Evolutionary conservation across 306 rosid species (phyloP).

Genomic region (Prunus campanulata): DNA sequence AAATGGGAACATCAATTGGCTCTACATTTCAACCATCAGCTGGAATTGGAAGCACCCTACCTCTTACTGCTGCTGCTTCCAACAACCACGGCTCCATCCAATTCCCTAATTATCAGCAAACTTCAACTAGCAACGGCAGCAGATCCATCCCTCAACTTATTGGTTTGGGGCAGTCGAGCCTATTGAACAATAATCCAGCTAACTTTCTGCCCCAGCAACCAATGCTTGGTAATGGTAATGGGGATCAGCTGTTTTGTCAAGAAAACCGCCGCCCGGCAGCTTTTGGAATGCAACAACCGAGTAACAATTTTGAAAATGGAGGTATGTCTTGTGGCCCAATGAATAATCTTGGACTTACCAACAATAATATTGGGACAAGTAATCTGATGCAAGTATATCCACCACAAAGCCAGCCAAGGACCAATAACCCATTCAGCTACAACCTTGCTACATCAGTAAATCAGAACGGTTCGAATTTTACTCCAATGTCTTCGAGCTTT

Average conservation of each 20-base stretch:
- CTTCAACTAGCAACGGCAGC: neutral
- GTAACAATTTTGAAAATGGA: neutral
- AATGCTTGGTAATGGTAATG: conserved; percentile 4
- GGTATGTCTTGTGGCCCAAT: neutral
- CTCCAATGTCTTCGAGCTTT: neutral
- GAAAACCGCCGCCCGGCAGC: neutral
- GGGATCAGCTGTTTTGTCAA: neutral
- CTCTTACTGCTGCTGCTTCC: neutral
- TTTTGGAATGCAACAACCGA: neutral
- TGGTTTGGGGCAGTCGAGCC: neutral
- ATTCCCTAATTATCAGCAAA: neutral
- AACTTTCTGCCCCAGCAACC: conserved; percentile 1
- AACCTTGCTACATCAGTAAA: neutral
- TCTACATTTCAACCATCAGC: neutral
- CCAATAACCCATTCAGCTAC: neutral
- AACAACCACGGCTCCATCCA: conserved; percentile 10
- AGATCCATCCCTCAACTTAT: neutral
- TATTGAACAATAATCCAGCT: conserved; percentile 8
- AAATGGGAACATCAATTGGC: neutral
- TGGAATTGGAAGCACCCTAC: too few relatives aligned
- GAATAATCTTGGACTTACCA: neutral
- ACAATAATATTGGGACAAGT: conserved; percentile 6
- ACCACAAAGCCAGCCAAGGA: conserved; percentile 9
- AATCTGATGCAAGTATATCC: neutral
- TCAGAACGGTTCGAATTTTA: neutral